These are phyloP conservation scores for Erythrophleum ivorense DNA, from an alignment of 331 rosid species.

Conservation along the genomic window DNA sequence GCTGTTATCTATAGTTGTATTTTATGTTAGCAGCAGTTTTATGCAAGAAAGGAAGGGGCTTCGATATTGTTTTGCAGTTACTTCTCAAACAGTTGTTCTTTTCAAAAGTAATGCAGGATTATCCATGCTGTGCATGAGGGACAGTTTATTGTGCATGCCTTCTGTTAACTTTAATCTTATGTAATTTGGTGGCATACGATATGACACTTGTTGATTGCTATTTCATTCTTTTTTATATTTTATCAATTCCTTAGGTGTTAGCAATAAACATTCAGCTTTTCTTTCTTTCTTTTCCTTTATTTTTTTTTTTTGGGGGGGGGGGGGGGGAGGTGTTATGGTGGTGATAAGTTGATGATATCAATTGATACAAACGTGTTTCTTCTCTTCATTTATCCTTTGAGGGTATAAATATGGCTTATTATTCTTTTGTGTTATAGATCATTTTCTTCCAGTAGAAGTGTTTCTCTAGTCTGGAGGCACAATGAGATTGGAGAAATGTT, in stretches of 20 bases:
- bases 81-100: background rate
- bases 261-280: background rate
- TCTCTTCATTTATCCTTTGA: background rate
- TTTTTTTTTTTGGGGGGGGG: background rate
- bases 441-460: background rate
- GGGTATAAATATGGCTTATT: background rate
- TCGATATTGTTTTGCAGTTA: background rate
- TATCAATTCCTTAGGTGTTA: background rate
- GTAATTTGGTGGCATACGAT: background rate
- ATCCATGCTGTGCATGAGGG: background rate
- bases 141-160: background rate
- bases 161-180: background rate
- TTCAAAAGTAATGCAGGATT: background rate
- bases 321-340: background rate
- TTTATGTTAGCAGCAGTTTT: background rate
- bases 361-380: background rate
- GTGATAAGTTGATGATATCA: background rate
- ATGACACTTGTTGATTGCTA: background rate
- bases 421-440: background rate
- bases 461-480: slow-evolving; percentile 6
- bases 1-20: background rate
- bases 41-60: background rate
- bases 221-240: background rate
- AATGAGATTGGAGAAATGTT: slow-evolving; percentile 80
- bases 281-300: too few species aligned